Conservation (phyloP, 192 early-diverging fungal species). For the Coemansia pectinata region DNA sequence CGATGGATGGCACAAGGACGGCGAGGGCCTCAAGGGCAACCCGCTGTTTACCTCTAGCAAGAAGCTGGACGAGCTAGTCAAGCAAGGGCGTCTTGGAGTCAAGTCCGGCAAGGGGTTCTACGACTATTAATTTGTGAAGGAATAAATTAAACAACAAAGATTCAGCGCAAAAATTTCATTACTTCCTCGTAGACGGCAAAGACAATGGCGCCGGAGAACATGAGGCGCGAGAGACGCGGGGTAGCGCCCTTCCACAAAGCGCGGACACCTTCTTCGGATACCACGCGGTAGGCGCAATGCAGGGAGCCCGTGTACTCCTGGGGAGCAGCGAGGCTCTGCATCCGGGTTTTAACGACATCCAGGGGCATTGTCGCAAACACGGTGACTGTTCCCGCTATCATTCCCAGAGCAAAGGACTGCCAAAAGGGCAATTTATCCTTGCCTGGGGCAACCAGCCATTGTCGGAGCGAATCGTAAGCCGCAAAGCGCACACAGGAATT, state of each 20-base stretch:
- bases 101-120: slow-evolving; percentile 89
- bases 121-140: slow-evolving; percentile 57
- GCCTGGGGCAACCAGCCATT: slow-evolving; percentile 27
- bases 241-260: slow-evolving; percentile 97
- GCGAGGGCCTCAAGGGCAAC: slow-evolving; percentile 73
- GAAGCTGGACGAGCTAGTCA: slow-evolving; percentile 73
- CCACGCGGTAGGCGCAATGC: slow-evolving; percentile 72
- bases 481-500: slow-evolving; percentile 93
- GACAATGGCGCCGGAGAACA: slow-evolving; percentile 57
- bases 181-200: slow-evolving; percentile 56
- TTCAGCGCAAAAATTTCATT: slow-evolving; percentile 38
- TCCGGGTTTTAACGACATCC: slow-evolving; percentile 96
- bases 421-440: slow-evolving; percentile 50
- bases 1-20: slow-evolving; percentile 89
- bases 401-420: slow-evolving; percentile 73
- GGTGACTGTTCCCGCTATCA: slow-evolving; percentile 86
- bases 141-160: not conserved
- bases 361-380: slow-evolving; percentile 97
- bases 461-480: slow-evolving; percentile 79
- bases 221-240: slow-evolving; percentile 80
- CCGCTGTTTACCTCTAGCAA: slow-evolving; percentile 70
- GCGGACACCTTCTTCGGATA: slow-evolving; percentile 71
- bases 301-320: slow-evolving; percentile 68
- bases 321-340: slow-evolving; percentile 82
- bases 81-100: slow-evolving; percentile 74